Evolutionary conservation across 2,329 filamentous ascomycete species (phyloP), one percentile per base, ranked within the genome.

Genomic region (Calonectria pteridis): DNA sequence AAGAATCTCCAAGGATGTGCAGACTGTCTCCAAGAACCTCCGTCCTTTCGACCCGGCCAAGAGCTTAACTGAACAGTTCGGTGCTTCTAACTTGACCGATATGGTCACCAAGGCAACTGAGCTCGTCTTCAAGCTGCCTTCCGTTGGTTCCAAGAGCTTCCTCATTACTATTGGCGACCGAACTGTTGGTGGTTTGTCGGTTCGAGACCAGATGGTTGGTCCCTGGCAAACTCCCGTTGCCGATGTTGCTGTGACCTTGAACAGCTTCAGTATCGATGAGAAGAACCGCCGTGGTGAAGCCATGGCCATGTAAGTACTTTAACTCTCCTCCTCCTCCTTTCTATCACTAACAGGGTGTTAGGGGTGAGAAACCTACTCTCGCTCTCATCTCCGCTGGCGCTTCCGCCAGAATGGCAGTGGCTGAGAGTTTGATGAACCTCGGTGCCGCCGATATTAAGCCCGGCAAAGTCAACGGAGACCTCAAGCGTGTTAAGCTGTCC

Each of bases 71-170:
- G 89, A 94, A 79, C 86, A 93, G 31, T 91, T 92, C 26, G 90
- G 91, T 31, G 86, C 86, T 46, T 86, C 86, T 71, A 88, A 90
- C n/a, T 46, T 80, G 18, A 50, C 73, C 26, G 72, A 77, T 23
- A 58, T 79, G 71, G 73, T 78, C 3, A 79, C 77, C 49, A 79
- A 96, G 84, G 95, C 96, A 20, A 91, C 95, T 0, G 92, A 95
- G 78, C 89, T 95, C 74, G 95, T 98, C 3, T 92, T 98, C 69
- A 91, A 92, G 64, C 88, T 98, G 67, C 96, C 97, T 26, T 91
- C 96, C 1, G 97, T 98, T 28, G 96, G 95, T n/a, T 98, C 96
- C 28, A 98, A 98, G 86, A 95, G 94, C 28, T 99, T 98, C 88
- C 89, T 99, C 46, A 98, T 99, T 81, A 98, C 97, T 2, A 99